Evolutionary conservation across 2,329 filamentous ascomycete species (phyloP), one percentile per base, ranked within the genome.

Genomic region (Clarireedia homoeocarpa): DNA sequence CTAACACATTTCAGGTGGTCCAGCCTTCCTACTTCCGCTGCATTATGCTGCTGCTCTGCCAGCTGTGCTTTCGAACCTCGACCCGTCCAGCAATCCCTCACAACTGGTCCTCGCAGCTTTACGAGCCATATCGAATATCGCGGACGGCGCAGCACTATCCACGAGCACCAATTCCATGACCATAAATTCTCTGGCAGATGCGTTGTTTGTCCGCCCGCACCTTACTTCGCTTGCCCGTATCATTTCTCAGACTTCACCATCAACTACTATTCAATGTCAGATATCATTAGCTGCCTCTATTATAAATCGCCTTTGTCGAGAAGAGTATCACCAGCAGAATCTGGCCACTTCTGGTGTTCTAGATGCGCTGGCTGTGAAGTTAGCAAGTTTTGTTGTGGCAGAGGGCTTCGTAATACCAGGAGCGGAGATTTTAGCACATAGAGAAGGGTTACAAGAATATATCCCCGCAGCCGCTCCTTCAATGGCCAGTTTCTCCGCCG

Each of bases 11-110:
- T 4, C 67, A 95, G 91, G 88, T 62, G 91, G 92, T 5, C 82
- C 89, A 46, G 75, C 85, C 15, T 96, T 94, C 70, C 79, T 96
- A 44, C 73, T 78, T 6, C 88, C 91, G 15, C 76, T 97, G 27
- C 77, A 90, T 59, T 80, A 84, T 26, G 84, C 84, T 53, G 77
- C 78, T 57, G 77, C 84, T 9, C 74, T 95, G n/a, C 78, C 83
- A 6, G 79, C 81, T n/a, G 77, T 95, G 56, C 74, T 95, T 57
- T 75, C 81, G 62, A 82, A 84, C 58, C 74, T 91, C n/a, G 85
- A 86, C 42, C 84, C 86, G 0, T 73, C 71, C 56, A 79, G 82
- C 57, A 83, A 82, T 58, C 80, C 84, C 23, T 74, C 83, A 2
- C 80, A 84, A 62, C 78, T 95, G 49, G 78, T 88, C 24, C 76